Base-by-base conservation (phyloP, 139 green algal genomes). In the Ulvella scutata region DNA sequence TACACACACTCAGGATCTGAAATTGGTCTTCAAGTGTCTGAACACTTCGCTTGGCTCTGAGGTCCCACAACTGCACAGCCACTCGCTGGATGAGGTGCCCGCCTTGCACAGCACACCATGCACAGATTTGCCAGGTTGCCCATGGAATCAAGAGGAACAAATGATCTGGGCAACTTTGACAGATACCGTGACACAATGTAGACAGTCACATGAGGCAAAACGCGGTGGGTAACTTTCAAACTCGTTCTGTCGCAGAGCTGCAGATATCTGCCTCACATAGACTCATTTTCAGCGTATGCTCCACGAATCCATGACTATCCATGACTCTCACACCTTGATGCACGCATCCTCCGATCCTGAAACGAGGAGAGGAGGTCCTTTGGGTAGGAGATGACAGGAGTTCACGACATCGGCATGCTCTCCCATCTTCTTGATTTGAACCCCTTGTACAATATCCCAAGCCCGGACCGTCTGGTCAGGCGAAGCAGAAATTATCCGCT, bases 351-450 rank as follows among this genome's bases (percentile, higher is more conserved):
- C 94, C n/a, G 84, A 88, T 33, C 87, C 93, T 31, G 79, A 90
- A 6, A 92, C 88, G 34, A 96, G 76, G 31, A 98, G 80, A 28
- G 87, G 90, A 2, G 88, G 78, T 0, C 94, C 94, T 2, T 87
- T 82, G 26, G 80, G 75, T 39, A 90, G 62, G 3, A 88, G 82
- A 74, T 83, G 90, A 79, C 86, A 92, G 60, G 79, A 87, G 87
- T 98, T 98, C n/a, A 98, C 93, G 29, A 96, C 90, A 29, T 80
- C 86, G 7, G 79, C 83, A 77, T 98, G 94, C 83, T 97, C 94
- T 9, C 75, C 77, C 79, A 93, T 86, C 84, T 94, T 95, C 76
- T 94, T 95, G 23, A 92, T 77, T 80, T 93, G 84, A 43, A 77
- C 31, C 0, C 89, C 91, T 2, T 78, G 85, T 4, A 82, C 62